Base-by-base conservation (phyloP, 1,284 basidiomycete species). In the Leccinum colubrinum region DNA sequence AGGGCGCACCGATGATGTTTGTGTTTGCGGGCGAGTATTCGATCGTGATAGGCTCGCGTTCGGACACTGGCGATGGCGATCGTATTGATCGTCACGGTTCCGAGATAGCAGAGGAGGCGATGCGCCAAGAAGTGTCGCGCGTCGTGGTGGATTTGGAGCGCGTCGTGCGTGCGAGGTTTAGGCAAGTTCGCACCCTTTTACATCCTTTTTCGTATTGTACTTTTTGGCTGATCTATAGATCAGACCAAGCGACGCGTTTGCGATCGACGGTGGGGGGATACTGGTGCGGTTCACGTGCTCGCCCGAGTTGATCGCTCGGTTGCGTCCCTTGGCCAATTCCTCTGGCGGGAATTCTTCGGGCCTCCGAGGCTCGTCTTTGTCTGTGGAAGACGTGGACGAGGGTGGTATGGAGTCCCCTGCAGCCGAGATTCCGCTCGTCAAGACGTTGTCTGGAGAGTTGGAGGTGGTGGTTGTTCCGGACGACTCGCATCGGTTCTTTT, bases 1-100 rank as follows among this genome's bases (percentile, higher is more conserved):
- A n/a, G n/a, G n/a, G n/a, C n/a, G n/a, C n/a, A n/a, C n/a, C n/a
- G n/a, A n/a, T n/a, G n/a, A n/a, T 20, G 20, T 27, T 27, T 68
- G 68, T 69, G 11, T 86, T 86, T 63, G 79, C 80, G 50, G 85
- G 83, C 17, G 84, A 86, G 70, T 86, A 79, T 69, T 82, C 84
- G 6, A 70, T 80, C 33, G 79, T 85, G 20, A 78, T 79, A 0
- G 70, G 80, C 58, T 55, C 20, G 20, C 48, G 41, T 17, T 43
- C 20, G 8, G 20, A 22, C 20, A 77, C 77, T 20, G 70, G 78
- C 33, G 41, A 56, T 20, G 68, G 71, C 0, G 70, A 76, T 15
- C 25, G 7, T 3, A 11, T 33, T 11, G 33, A 11, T 33, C 33
- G 33, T 11, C 22, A 3, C 3, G 43, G 37, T 9, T 22, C 25